Percentiles rank a stretch among this genome's conserved stretches.
Conservation (phyloP, 2,329 filamentous ascomycete species). For the Fusarium sp. region DNA sequence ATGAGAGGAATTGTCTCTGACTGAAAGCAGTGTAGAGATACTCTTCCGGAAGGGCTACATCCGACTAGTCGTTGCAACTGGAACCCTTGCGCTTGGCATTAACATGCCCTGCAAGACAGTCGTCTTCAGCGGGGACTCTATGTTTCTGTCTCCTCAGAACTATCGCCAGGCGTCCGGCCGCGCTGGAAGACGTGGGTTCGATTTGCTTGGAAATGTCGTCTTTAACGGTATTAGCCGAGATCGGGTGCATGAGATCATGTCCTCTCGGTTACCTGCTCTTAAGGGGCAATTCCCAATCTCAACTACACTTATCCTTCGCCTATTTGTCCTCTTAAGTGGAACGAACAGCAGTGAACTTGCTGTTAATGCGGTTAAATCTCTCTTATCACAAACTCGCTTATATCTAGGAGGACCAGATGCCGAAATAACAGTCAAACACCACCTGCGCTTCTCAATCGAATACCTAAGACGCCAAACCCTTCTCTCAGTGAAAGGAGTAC, state of each 20-base stretch:
- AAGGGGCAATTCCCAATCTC: conserved; percentile 83
- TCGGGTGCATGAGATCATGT: conserved; percentile 75
- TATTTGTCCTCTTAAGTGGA: conserved; percentile 73
- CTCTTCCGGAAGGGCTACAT: conserved; percentile 78
- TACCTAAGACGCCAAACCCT: conserved; percentile 77
- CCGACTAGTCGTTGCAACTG: conserved; percentile 77
- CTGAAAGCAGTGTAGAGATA: conserved; percentile 69
- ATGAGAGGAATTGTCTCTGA: background rate
- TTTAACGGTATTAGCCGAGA: conserved; percentile 72
- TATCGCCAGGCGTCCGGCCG: conserved; percentile 81
- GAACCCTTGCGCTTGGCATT: conserved; percentile 80
- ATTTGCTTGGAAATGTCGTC: conserved; percentile 82
- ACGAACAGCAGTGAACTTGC: conserved; percentile 72
- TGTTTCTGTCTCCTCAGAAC: conserved; percentile 78
- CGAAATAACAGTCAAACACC: conserved; percentile 76
- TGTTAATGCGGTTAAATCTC: conserved; percentile 68
- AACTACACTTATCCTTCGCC: conserved; percentile 74
- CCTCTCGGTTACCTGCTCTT: conserved; percentile 76
- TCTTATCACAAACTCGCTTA: conserved; percentile 75
- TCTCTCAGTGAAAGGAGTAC: conserved; percentile 67
- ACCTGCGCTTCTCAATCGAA: conserved; percentile 83
- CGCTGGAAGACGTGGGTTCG: conserved; percentile 82
- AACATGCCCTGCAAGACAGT: conserved; percentile 89
- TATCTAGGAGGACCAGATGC: conserved; percentile 76
- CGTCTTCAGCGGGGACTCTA: conserved; percentile 77